Percentiles rank a stretch among this genome's conserved stretches.
Conservation (phyloP, 169 alveolate genomes). For the Perkinsus olseni region DNA sequence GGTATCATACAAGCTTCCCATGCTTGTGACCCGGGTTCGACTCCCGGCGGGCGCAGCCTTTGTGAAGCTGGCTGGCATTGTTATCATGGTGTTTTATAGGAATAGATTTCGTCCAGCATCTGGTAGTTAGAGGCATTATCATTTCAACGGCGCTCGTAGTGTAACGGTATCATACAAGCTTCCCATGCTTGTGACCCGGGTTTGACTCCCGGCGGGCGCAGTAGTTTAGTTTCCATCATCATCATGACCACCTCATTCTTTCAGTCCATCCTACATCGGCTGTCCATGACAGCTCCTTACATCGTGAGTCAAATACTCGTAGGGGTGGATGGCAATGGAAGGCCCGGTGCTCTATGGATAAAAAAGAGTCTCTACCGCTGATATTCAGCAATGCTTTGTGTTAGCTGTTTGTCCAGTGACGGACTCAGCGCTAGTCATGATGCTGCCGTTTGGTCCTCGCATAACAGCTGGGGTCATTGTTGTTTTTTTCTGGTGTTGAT, state of each 20-base stretch:
- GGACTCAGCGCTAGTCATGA: too few species aligned
- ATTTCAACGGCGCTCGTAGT: background rate
- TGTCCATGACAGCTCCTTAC: background rate
- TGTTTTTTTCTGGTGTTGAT: too few species aligned
- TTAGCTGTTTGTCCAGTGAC: too few species aligned
- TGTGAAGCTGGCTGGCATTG: too few species aligned
- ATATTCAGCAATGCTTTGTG: background rate
- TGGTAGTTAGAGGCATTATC: background rate
- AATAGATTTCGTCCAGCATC: too few species aligned
- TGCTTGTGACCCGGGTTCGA: background rate
- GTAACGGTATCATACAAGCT: conserved; percentile 2
- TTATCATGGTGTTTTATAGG: background rate
- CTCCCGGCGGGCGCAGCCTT: background rate
- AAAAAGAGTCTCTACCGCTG: background rate
- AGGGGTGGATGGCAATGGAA: background rate
- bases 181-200: conserved; percentile 3
- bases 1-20: background rate
- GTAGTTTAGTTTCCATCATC: background rate
- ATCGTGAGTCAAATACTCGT: background rate
- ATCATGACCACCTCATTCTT: background rate
- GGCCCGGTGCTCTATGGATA: background rate
- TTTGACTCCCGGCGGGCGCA: conserved; percentile 5
- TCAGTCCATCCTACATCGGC: background rate
- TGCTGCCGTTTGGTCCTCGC: too few species aligned
- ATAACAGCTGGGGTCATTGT: too few species aligned